Conservation (phyloP, 805 yeast genomes). For the Starmerella etchellsii region DNA sequence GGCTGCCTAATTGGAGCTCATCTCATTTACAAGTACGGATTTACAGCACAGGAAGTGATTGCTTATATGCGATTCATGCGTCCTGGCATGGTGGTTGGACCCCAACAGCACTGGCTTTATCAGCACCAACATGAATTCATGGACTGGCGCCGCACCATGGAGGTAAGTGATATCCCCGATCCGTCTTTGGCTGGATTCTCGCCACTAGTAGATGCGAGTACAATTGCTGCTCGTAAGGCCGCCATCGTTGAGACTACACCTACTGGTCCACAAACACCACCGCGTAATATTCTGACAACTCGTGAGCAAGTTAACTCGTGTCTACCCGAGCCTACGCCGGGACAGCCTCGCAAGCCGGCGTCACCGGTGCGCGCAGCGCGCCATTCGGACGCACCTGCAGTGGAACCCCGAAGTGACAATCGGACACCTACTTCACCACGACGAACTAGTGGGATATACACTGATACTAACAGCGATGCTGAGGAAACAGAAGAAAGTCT, state of each 20-base stretch:
- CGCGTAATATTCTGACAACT: conserved; percentile 54
- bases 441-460: too few species aligned
- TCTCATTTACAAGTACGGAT: conserved; percentile 87
- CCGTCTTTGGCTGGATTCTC: conserved; percentile 29
- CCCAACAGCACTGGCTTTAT: conserved; percentile 98
- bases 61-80: conserved; percentile 92
- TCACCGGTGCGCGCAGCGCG: conserved; percentile 9
- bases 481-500: conserved; percentile 21
- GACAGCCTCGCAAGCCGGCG: conserved; percentile 73
- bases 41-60: conserved; percentile 93
- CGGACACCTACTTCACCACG: too few species aligned
- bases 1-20: conserved; percentile 98
- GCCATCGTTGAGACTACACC: background rate
- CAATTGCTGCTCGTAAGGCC: background rate
- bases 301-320: conserved; percentile 50
- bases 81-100: conserved; percentile 99
- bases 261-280: conserved; percentile 50
- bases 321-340: conserved; percentile 87
- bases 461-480: conserved; percentile 34
- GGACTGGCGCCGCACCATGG: conserved; percentile 92
- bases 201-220: conserved; percentile 24
- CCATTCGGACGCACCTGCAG: background rate
- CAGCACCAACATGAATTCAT: conserved; percentile 91
- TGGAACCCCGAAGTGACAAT: too few species aligned
- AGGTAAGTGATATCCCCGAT: conserved; percentile 51